These are phyloP conservation scores for Lachnellula hyalina DNA, from an alignment of 2,329 filamentous ascomycete genomes.

Conservation along the genomic window DNA sequence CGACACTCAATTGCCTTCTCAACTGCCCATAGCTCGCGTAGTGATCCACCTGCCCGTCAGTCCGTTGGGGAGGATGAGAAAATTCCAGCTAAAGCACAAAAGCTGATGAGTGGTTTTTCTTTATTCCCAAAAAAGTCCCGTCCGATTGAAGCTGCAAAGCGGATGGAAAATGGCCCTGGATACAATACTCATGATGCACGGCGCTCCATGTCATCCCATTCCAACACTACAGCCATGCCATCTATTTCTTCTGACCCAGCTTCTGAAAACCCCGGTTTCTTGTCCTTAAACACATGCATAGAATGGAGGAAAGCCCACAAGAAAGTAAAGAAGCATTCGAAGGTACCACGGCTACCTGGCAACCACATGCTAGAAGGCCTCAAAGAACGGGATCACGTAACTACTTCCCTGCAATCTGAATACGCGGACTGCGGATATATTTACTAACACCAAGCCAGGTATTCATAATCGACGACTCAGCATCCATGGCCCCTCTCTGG, in stretches of 20 bases:
- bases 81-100: slow-evolving; percentile 7
- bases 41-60: background rate
- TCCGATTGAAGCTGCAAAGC: background rate
- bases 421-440: background rate
- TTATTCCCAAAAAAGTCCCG: slow-evolving; percentile 10
- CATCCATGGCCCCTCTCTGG: slow-evolving; percentile 25
- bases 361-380: slow-evolving; percentile 16
- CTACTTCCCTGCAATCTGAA: background rate
- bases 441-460: slow-evolving; percentile 12
- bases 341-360: slow-evolving; percentile 18
- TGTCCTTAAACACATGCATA: slow-evolving; percentile 20
- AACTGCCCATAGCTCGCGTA: slow-evolving; percentile 1
- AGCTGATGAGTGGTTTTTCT: slow-evolving; percentile 10
- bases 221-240: background rate
- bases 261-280: slow-evolving; percentile 6
- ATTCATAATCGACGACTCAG: slow-evolving; percentile 30
- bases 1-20: slow-evolving; percentile 4
- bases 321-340: slow-evolving; percentile 19
- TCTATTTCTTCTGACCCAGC: background rate
- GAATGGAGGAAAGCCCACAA: slow-evolving; percentile 23
- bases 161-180: background rate
- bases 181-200: background rate
- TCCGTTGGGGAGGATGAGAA: background rate
- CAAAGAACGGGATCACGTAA: slow-evolving; percentile 27
- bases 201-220: background rate